Conservation (phyloP, 192 early-diverging fungal species). For the Paraglomus occultum region DNA sequence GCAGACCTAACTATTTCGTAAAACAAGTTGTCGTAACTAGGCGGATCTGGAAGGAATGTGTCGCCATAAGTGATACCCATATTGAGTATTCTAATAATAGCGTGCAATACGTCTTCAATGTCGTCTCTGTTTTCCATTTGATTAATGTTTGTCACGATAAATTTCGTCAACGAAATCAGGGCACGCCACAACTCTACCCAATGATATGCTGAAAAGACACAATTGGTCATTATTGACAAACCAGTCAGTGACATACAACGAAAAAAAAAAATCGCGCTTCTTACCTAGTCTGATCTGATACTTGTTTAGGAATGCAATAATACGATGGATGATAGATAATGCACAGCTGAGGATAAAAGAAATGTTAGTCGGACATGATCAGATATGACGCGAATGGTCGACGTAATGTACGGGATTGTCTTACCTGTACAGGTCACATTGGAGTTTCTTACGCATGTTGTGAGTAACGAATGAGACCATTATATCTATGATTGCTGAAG, state of each 20-base stretch:
- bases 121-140: conserved; percentile 26
- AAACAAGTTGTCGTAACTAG: conserved; percentile 49
- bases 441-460: conserved; percentile 54
- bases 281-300: conserved; percentile 36
- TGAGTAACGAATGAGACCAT: conserved; percentile 51
- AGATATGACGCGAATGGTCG: background rate
- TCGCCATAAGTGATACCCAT: conserved; percentile 50
- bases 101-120: conserved; percentile 13
- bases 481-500: conserved; percentile 47
- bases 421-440: conserved; percentile 48
- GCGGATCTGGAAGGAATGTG: conserved; percentile 46
- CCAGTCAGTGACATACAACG: background rate
- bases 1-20: conserved; percentile 54
- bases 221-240: background rate
- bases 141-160: conserved; percentile 41
- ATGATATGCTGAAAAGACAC: conserved; percentile 44
- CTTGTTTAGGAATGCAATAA: conserved; percentile 29
- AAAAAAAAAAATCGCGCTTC: background rate
- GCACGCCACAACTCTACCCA: conserved; percentile 56
- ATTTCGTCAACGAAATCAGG: conserved; percentile 44
- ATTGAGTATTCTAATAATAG: conserved; percentile 44
- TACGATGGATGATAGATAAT: conserved; percentile 36
- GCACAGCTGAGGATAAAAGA: conserved; percentile 22
- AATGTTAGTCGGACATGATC: background rate
- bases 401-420: background rate